phyloP scores from a whole-genome alignment of 352 stramenopile genomes.

The Sclerospora graminicola region DNA sequence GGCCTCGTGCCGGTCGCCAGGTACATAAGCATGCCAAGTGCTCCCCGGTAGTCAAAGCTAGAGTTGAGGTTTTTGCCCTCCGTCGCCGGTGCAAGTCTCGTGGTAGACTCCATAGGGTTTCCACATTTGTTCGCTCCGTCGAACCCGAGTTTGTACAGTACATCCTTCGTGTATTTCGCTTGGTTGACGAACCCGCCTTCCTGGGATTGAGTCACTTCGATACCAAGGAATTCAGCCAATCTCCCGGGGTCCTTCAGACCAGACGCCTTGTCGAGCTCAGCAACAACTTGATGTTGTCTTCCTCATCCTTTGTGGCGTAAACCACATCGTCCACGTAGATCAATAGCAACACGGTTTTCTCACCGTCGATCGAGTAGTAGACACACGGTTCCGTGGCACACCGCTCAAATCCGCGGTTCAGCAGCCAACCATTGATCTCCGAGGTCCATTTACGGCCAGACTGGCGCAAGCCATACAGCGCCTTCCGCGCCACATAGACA shows the following conservation, averaged over 20 bases:
- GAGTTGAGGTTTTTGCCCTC: not conserved
- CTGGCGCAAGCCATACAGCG: conserved; percentile 10
- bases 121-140: conserved; percentile 1
- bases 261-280: conserved; percentile 7
- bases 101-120: conserved; percentile 9
- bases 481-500: conserved; percentile 10
- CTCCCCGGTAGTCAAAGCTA: conserved; percentile 6
- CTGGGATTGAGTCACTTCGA: conserved; percentile 5
- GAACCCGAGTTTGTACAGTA: conserved; percentile 5
- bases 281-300: conserved; percentile 9
- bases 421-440: conserved; percentile 11
- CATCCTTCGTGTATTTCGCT: not conserved
- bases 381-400: conserved; percentile 10
- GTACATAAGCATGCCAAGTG: conserved; percentile 20
- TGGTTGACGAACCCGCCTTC: not conserved
- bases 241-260: conserved; percentile 18
- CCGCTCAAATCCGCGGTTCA: conserved; percentile 3
- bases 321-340: conserved; percentile 21
- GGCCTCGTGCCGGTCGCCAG: conserved; percentile 13
- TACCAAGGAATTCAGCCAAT: conserved; percentile 4
- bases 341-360: conserved; percentile 7
- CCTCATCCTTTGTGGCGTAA: conserved; percentile 12
- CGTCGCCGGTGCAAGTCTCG: not conserved
- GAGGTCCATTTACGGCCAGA: conserved; percentile 13
- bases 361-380: conserved; percentile 5